Base-by-base conservation (phyloP, 345 rosid species). In the Eucalyptus albens region DNA sequence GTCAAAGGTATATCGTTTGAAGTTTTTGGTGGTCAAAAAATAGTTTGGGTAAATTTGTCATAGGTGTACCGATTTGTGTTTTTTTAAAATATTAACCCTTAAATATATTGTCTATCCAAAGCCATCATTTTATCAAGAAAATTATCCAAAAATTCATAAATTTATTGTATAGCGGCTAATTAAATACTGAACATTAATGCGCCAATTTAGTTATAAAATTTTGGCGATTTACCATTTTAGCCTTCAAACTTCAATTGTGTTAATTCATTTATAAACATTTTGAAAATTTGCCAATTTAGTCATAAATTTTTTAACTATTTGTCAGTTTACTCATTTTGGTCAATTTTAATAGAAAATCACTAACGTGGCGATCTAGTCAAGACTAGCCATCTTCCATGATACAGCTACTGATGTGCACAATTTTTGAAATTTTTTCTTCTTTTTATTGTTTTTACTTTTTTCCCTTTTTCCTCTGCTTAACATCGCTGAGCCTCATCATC, bases 1-100 rank as follows among this genome's bases (percentile, higher is more conserved):
- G 51, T 50, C 51, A 50, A 50, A 14, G 0, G 17, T 50, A 50
- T 50, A 50, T 1, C 0, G 0, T 50, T 50, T 15, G 51, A 17
- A 50, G 51, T 50, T 50, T 50, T 50, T 50, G 1, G 7, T 50
- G 7, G 3, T 50, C 6, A 50, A 50, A 50, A 50, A 50, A 50
- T 50, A 50, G 3, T 50, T 50, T 14, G 0, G 7, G 17, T 50
- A 50, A 50, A 50, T 50, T 50, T 50, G 17, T 50, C 7, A 50
- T 2, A 5, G 3, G 3, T 50, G 17, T 15, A 50, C 51, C 17
- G 1, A 50, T 50, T 50, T 50, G 7, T 15, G 17, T 7, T 50
- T 50, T 50, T 50, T 50, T 5, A 50, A 1, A 50, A 6, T 50
- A 50, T 50, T 50, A 50, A 15, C 51, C 51, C 51, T 50, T 37